Conservation (phyloP, 805 yeast genomes). For the Lipomyces yamadae region DNA sequence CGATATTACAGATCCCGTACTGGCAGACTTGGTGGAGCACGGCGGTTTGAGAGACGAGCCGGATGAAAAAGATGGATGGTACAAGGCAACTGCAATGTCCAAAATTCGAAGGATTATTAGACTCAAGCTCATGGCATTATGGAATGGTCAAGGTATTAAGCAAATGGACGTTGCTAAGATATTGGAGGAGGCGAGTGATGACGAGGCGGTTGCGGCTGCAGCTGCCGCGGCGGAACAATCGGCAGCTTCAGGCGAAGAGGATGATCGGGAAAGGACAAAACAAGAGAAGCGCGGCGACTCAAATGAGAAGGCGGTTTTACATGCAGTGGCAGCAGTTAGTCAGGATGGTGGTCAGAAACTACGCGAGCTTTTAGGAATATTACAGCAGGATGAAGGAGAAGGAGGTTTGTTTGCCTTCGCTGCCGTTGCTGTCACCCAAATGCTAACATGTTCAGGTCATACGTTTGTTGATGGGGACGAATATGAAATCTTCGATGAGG, state of each 20-base stretch:
- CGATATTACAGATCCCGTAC: conserved; percentile 71
- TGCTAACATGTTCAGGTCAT: neutral
- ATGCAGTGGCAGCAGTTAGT: conserved; percentile 26
- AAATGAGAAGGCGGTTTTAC: conserved; percentile 7
- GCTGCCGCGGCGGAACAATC: neutral
- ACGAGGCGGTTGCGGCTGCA: conserved; percentile 17
- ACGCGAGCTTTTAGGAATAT: conserved; percentile 29
- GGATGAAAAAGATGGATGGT: conserved; percentile 82
- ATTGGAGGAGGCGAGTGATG: conserved; percentile 32
- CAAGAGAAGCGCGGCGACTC: neutral
- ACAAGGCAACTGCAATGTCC: conserved; percentile 61
- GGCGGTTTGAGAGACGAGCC: conserved; percentile 51
- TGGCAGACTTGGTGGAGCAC: conserved; percentile 52
- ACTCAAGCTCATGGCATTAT: conserved; percentile 67
- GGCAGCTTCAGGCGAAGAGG: neutral
- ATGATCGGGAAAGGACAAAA: neutral
- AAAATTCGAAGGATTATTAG: conserved; percentile 71
- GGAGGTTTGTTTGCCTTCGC: neutral
- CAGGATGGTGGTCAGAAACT: conserved; percentile 26
- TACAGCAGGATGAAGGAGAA: conserved; percentile 30
- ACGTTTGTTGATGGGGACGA: conserved; percentile 20
- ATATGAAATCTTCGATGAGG: conserved; percentile 34
- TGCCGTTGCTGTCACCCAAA: neutral
- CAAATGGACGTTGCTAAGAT: conserved; percentile 33
- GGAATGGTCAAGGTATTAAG: conserved; percentile 17